Evolutionary conservation across 495 filamentous ascomycete species (phyloP).

Genomic region (Neurospora sp.): DNA sequence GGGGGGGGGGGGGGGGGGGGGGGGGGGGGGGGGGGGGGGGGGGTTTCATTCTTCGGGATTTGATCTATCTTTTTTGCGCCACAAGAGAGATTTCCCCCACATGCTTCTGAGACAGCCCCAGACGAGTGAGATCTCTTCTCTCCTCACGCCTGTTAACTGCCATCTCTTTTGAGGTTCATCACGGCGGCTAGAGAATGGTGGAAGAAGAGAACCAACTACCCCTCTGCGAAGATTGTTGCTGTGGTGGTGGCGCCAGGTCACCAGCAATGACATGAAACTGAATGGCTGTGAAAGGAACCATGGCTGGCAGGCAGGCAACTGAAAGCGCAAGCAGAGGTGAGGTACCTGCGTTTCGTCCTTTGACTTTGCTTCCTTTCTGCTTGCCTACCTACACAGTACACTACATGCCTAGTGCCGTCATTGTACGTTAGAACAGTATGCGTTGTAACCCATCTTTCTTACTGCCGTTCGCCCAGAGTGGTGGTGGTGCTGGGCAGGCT

Average conservation of each 20-base stretch:
- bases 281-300: not conserved
- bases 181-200: not conserved
- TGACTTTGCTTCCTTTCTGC: not conserved
- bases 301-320: not conserved
- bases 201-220: not conserved
- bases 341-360: not conserved
- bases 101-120: not conserved
- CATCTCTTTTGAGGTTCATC: not conserved
- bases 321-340: not conserved
- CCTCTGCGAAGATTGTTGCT: not conserved
- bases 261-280: not conserved
- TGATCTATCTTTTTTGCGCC: not conserved
- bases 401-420: not conserved
- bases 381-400: not conserved
- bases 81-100: not conserved
- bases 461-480: not conserved
- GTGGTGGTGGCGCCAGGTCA: not conserved
- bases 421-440: not conserved
- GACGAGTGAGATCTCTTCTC: not conserved
- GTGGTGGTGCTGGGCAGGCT: not conserved
- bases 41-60: not conserved
- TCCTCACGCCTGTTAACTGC: not conserved
- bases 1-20: too few species aligned
- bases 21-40: not conserved
- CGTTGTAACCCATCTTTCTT: not conserved